Conservation (phyloP, 2,329 filamentous ascomycete genomes). For the Talaromyces sp. region DNA sequence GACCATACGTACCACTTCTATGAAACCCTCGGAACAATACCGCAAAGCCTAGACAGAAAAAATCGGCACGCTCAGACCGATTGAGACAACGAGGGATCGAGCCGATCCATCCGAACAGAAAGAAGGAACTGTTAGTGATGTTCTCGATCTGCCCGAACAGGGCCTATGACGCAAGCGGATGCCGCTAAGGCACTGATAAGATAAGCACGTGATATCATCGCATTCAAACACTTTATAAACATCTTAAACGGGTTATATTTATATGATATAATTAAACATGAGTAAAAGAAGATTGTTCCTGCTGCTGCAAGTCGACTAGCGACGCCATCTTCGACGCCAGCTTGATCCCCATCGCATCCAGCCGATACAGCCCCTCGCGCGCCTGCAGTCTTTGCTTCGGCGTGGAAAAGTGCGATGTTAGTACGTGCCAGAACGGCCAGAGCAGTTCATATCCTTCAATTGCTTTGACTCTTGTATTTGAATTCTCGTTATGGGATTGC, state of each 20-base stretch:
- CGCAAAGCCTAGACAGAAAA: neutral
- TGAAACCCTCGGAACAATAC: neutral
- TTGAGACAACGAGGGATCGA: neutral
- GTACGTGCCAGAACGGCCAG: constrained; percentile 39
- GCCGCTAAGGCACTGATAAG: neutral
- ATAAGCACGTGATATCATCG: constrained; percentile 4
- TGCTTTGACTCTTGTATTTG: constrained; percentile 25
- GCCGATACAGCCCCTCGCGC: constrained; percentile 24
- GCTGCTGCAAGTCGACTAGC: neutral
- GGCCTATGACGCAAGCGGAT: constrained; percentile 3
- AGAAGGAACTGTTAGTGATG: too few relatives aligned
- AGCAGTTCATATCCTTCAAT: constrained; percentile 32
- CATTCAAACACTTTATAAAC: neutral
- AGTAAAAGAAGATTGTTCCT: neutral
- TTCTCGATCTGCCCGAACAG: neutral
- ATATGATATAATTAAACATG: neutral
- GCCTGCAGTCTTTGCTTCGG: constrained; percentile 29
- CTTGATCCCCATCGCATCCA: constrained; percentile 35
- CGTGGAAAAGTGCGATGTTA: constrained; percentile 32
- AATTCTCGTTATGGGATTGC: neutral
- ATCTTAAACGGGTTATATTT: neutral
- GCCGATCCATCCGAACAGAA: neutral
- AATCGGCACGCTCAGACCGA: neutral
- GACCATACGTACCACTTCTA: too few relatives aligned
- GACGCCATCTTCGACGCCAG: constrained; percentile 31